Evolutionary conservation across 257 asterid genomes (phyloP), one percentile per base, ranked within the genome.

Genomic region (Plantago ovata): DNA sequence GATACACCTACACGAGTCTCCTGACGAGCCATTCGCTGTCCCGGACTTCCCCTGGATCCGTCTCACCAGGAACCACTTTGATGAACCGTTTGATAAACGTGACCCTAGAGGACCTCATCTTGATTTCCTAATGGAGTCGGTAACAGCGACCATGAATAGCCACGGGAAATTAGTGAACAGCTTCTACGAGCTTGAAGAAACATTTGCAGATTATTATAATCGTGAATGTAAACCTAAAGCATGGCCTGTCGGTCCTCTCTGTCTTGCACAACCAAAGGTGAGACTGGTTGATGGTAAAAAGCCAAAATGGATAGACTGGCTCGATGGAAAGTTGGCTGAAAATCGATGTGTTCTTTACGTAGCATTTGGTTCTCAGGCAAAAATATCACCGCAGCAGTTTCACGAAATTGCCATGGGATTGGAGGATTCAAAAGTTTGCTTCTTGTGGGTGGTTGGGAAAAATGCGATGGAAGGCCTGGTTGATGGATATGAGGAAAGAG

Each of bases 311-410:
- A 80, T 82, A 1, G 58, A 70, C 1, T 89, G 95, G 95, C 84
- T 86, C 0, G 93, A 86, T 43, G 41, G n/a, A 8, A 77, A 68
- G 59, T 23, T 52, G 44, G 65, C 39, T 8, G 40, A 74, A 28
- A 71, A 76, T 4, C 33, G 61, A 2, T 47, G 74, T 1, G 94
- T 82, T 0, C 64, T 89, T 0, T 89, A 86, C 49, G 68, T 86
- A 3, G 95, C 94, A 2, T 89, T 86, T 1, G 97, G 97, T 5
- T 72, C 97, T 11, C 97, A 89, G 60, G 94, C 87, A 3, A 69
- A 69, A 9, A 62, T 84, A 42, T 64, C 95, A 0, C 19, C 62
- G 0, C 40, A 71, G 8, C 95, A 86, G 19, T 40, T 79, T 20
- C 47, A 42, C 0, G 95, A 89, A 44, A 83, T 89, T 7, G 81